A percentile compares a stretch with the other conserved stretches of the same genome.
phyloP scores from a whole-genome alignment of 352 stramenopile species.

The Hyaloperonospora arabidopsidis region DNA sequence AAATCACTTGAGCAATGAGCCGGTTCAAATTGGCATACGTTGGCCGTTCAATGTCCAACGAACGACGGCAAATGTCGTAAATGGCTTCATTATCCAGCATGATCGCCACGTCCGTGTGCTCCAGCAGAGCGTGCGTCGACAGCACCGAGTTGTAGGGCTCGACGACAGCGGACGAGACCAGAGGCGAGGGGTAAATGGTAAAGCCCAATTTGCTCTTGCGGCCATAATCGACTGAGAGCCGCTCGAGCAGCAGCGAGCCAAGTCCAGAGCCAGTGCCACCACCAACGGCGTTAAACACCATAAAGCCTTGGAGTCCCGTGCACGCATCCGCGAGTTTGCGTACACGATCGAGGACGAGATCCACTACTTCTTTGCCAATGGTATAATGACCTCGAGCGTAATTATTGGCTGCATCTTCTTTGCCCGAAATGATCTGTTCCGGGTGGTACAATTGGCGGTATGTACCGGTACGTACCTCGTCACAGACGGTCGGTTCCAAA shows the following conservation, averaged over 20 bases:
- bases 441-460: constrained; percentile 97
- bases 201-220: constrained; percentile 97
- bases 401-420: constrained; percentile 92
- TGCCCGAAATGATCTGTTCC: constrained; percentile 97
- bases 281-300: constrained; percentile 95
- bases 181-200: constrained; percentile 93
- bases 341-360: constrained; percentile 94
- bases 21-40: constrained; percentile 87
- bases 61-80: constrained; percentile 95
- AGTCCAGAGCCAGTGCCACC: constrained; percentile 96
- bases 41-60: constrained; percentile 90
- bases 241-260: constrained; percentile 93
- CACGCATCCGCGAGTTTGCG: constrained; percentile 95
- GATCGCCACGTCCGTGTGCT: constrained; percentile 95
- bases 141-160: constrained; percentile 98
- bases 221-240: constrained; percentile 95
- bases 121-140: constrained; percentile 90
- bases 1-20: constrained; percentile 95
- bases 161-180: constrained; percentile 95
- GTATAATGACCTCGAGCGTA: constrained; percentile 91
- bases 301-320: constrained; percentile 95
- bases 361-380: constrained; percentile 92
- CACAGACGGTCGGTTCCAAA: constrained; percentile 84
- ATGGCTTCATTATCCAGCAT: constrained; percentile 94
- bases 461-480: constrained; percentile 90